Conservation (phyloP, 441 rosid species). For the Jatropha multifida region DNA sequence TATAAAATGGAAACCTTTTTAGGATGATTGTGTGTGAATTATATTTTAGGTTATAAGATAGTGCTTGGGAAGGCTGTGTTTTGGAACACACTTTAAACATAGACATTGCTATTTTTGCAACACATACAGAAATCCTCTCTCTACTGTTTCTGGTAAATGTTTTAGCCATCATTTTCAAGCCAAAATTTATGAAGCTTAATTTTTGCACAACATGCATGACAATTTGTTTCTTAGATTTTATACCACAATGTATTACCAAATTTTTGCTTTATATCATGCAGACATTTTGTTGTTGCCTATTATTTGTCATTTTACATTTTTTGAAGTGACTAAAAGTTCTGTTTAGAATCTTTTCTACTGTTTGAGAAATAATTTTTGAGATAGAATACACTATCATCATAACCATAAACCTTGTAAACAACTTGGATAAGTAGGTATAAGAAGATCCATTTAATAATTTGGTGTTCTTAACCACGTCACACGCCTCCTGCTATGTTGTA, state of each 20-base stretch:
- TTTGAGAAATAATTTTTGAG: neutral
- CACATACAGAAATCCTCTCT: neutral
- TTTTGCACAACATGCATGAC: neutral
- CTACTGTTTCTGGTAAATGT: neutral
- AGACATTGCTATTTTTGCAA: neutral
- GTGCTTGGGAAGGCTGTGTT: neutral
- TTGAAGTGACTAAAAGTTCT: neutral
- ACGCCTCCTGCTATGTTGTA: neutral
- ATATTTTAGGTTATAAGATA: neutral
- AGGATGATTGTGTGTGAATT: neutral
- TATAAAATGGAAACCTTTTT: neutral
- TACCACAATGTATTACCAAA: neutral
- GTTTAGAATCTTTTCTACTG: neutral
- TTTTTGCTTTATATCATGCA: neutral
- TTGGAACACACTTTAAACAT: neutral
- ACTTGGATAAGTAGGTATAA: neutral
- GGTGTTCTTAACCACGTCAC: neutral
- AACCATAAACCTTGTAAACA: neutral
- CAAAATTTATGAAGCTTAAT: neutral
- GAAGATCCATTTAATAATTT: neutral
- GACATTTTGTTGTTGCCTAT: neutral
- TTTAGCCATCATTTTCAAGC: neutral
- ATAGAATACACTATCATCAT: no score
- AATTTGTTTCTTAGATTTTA: neutral
- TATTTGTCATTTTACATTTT: neutral